A percentile compares a stretch with the other conserved stretches of the same genome.
Evolutionary conservation across 805 yeast species (phyloP).

Genomic region (Saccharomycodes ludwigii): DNA sequence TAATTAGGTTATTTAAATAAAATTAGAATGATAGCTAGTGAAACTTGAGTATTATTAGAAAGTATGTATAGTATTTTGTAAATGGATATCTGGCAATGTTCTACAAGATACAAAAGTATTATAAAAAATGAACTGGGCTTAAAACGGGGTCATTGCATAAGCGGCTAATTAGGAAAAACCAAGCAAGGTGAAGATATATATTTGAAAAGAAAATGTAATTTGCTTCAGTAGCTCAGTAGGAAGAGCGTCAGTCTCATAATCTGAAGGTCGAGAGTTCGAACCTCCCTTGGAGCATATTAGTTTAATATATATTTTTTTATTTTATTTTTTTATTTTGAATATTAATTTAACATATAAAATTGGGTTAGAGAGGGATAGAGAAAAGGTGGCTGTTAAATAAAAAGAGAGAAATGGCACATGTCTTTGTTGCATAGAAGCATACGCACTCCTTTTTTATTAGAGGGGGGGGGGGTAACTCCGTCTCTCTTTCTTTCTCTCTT

Average conservation of each 20-base stretch:
- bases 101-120: no score
- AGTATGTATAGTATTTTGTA: no score
- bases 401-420: neutral
- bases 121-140: neutral
- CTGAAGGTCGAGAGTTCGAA: conserved; percentile 46
- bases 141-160: conserved; percentile 6
- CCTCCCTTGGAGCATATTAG: conserved; percentile 36
- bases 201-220: conserved; percentile 1
- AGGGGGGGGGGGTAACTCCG: neutral
- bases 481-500: neutral
- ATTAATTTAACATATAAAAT: no score
- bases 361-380: no score
- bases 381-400: no score
- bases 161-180: conserved; percentile 11
- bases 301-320: conserved; percentile 9
- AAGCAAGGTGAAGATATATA: conserved; percentile 8
- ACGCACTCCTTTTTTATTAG: neutral
- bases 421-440: neutral
- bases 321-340: conserved; percentile 3
- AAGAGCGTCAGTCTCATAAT: conserved; percentile 48
- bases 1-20: no score
- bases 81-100: no score
- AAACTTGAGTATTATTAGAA: no score
- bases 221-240: conserved; percentile 46
- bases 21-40: no score